A percentile compares a stretch with the other conserved stretches of the same genome.
Evolutionary conservation across 2,329 filamentous ascomycete species (phyloP).

Genomic region (Talaromyces sp.): DNA sequence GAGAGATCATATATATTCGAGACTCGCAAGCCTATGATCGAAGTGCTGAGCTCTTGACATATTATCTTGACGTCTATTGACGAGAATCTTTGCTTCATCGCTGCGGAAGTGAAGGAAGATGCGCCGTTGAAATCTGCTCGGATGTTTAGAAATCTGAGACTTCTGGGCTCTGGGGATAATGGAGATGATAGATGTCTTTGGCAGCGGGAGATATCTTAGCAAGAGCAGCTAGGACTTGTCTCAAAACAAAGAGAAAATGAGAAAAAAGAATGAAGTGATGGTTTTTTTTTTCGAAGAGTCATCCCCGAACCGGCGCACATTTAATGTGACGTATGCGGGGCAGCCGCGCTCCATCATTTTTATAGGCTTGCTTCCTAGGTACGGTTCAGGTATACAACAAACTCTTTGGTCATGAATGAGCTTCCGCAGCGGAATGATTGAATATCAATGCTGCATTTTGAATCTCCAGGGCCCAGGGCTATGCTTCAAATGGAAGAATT

Average conservation of each 20-base stretch:
- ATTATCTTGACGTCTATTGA: slow-evolving; percentile 73
- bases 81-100: slow-evolving; percentile 60
- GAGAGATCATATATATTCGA: slow-evolving; percentile 96
- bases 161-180: background rate
- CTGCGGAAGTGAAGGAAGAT: slow-evolving; percentile 16
- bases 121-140: background rate
- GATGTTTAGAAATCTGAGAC: background rate
- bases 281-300: background rate
- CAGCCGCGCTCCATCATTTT: slow-evolving; percentile 1
- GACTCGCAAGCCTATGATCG: slow-evolving; percentile 73
- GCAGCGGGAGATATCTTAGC: background rate
- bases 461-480: background rate
- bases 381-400: background rate
- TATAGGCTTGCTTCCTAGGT: background rate
- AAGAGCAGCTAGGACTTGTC: background rate
- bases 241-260: background rate
- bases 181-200: background rate
- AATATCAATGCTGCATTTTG: background rate
- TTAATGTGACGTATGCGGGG: slow-evolving; percentile 26
- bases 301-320: slow-evolving; percentile 6
- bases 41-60: slow-evolving; percentile 80
- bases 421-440: no score
- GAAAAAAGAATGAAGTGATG: background rate
- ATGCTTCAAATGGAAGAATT: background rate
- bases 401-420: background rate